Base-by-base conservation (phyloP, 805 yeast genomes). In the Candida odintsovae region DNA sequence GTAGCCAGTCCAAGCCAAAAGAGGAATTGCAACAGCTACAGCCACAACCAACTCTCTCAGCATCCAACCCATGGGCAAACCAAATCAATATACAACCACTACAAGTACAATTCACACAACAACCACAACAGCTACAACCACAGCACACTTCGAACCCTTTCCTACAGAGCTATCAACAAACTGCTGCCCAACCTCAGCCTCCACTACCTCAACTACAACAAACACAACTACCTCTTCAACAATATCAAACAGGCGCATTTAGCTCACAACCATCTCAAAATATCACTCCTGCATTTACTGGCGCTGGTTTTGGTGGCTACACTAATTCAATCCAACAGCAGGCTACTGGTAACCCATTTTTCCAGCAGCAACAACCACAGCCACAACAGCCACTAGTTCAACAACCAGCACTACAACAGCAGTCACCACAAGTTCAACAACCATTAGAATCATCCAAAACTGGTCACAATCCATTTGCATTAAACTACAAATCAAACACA, bases 231-330 rank as follows among this genome's bases (percentile, higher is more conserved):
- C 50, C 44, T 26, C 45, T 25, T 26, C 50, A 48, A 50, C 29
- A 48, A 5, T 50, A 46, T 33, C 44, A 41, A 23, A 47, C 59
- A 13, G 61, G 56, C 40, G 31, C 47, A 40, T 55, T 44, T 56
- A 55, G 51, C 50, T 50, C 47, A 5, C 45, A 35, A 40, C 53
- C 57, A 43, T 42, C 45, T 26, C 15, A 48, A 10, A 13, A 45
- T 2, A 38, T 68, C 13, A 61, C 56, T 16, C 63, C 70, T 16
- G 56, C 69, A 4, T 70, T 64, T 50, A 78, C 83, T 6, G 84
- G 83, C 13, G 73, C 73, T 31, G 86, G 85, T 0, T 79, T 80
- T 61, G 84, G 84, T 12, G 81, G 80, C 2, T 75, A 71, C 55
- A 52, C 57, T 4, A 38, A 44, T 19, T 44, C 44, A 4, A 40